Evolutionary conservation across 2,329 filamentous ascomycete genomes (phyloP), one percentile per base, ranked within the genome.

Genomic region (Penicillium sp.): DNA sequence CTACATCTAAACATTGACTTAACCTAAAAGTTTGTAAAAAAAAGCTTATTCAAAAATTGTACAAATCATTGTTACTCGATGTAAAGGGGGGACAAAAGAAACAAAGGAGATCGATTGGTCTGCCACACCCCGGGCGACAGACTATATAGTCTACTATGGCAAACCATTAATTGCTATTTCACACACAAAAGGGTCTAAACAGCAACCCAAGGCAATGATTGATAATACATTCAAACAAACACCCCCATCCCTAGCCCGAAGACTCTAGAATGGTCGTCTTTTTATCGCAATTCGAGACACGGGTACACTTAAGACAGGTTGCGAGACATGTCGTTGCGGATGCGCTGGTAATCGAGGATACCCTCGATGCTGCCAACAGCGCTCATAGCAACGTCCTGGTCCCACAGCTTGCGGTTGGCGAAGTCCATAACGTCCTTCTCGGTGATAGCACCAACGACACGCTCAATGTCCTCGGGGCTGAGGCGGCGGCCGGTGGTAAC

Each of bases 351-450:
- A 72, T 80, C 85, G 65, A 88, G 77, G 68, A 89, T 78, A 76
- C 88, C 94, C 86, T 98, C 95, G 75, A 98, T 93, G 82, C 87
- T 89, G 70, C 95, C 95, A 68, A 98, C 91, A 37, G 94, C 95
- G 77, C 89, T 93, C 78, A 99, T 86, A 73, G 95, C 95, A 73
- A 99, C 84, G 78, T 99, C 95, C 81, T 94, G 90, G 82, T 99
- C 95, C 95, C 95, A 99, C 64, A 99, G 83, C 83, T 95, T 97
- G 80, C 88, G 88, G 85, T 91, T 90, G 73, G 94, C 94, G 77
- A 98, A 99, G 73, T 90, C 88, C 91, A 97, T 97, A 68, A 99
- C 92, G 74, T 98, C 92, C 85, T 96, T 96, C 81, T 93, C 93
- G 68, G 92, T 92, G 76, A 99, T 94, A 71, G 83, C 85, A 75